Conservation (phyloP, 495 filamentous ascomycete species). For the Penicillium silybi region DNA sequence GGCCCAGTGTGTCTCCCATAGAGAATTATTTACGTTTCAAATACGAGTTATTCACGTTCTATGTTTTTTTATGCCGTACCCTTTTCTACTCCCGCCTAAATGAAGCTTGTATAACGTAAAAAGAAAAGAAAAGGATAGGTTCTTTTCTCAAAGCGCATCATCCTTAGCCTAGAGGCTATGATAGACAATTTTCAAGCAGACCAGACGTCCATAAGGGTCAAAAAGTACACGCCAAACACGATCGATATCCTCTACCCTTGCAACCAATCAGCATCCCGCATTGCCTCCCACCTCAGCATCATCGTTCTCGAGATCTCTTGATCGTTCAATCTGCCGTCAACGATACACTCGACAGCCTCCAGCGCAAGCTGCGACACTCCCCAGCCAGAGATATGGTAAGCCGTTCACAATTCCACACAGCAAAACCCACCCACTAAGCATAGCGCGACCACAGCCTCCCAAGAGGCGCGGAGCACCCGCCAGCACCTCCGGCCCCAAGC, state of each 20-base stretch:
- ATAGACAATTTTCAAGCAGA: slow-evolving; percentile 92
- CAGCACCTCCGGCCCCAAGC: slow-evolving; percentile 36
- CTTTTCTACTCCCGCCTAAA: slow-evolving; percentile 13
- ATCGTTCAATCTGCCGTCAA: background rate
- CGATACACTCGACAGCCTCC: background rate
- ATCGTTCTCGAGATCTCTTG: background rate
- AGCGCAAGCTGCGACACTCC: background rate
- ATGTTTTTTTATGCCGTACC: too few species aligned
- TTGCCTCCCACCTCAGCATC: background rate
- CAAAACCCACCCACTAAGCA: background rate
- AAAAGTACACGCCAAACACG: slow-evolving; percentile 10
- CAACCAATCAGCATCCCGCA: background rate
- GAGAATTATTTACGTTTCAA: too few species aligned
- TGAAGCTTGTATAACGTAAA: slow-evolving; percentile 18
- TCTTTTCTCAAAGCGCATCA: slow-evolving; percentile 99
- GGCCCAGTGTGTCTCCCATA: background rate
- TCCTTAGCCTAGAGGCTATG: slow-evolving; percentile 99
- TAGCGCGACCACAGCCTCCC: slow-evolving; percentile 28
- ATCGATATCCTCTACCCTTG: slow-evolving; percentile 14
- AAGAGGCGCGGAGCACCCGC: slow-evolving; percentile 36
- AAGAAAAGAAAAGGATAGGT: slow-evolving; percentile 75
- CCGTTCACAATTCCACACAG: background rate
- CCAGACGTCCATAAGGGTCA: slow-evolving; percentile 71
- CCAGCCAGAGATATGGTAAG: slow-evolving; percentile 1
- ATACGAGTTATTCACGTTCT: too few species aligned